Evolutionary conservation across 164 flowering plant genomes (phyloP).

Genomic region (Vitis rotundifolia): DNA sequence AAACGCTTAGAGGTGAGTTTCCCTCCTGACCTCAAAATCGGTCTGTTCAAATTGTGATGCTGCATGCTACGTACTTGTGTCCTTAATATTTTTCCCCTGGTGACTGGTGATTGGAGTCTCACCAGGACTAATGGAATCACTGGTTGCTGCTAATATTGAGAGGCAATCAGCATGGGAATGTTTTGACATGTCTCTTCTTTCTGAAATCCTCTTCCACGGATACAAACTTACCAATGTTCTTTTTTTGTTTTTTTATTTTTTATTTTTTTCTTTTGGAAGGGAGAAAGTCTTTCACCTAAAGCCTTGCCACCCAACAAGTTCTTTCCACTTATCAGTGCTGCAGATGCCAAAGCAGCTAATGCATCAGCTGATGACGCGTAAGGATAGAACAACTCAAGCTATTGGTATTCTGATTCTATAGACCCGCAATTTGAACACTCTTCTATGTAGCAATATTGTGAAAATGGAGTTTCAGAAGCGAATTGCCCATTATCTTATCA

Average conservation of each 20-base stretch:
- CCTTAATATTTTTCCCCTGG: too few species aligned
- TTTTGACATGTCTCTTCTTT: too few species aligned
- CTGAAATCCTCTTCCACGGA: too few species aligned
- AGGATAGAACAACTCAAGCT: conserved; percentile 8
- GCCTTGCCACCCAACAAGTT: conserved; percentile 25
- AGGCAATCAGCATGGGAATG: too few species aligned
- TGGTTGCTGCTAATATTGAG: too few species aligned
- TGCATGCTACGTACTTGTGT: background rate
- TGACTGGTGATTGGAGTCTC: too few species aligned
- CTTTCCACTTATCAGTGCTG: conserved; percentile 36
- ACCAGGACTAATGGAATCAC: too few species aligned
- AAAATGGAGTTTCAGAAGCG: too few species aligned
- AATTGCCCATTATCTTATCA: too few species aligned
- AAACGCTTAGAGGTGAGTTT: conserved; percentile 29
- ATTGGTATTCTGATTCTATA: background rate
- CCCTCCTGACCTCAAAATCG: too few species aligned
- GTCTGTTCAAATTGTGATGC: background rate
- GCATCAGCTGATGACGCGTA: conserved; percentile 33
- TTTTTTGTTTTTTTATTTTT: background rate
- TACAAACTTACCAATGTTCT: background rate
- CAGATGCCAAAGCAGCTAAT: conserved; percentile 32
- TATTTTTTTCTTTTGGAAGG: conserved; percentile 23
- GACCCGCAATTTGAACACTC: too few species aligned
- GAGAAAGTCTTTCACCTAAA: conserved; percentile 33
- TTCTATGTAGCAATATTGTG: too few species aligned